Percentiles rank a stretch among this genome's conserved stretches.
Conservation (phyloP, 768 basidiomycete species). For the Amyloporia xantha region DNA sequence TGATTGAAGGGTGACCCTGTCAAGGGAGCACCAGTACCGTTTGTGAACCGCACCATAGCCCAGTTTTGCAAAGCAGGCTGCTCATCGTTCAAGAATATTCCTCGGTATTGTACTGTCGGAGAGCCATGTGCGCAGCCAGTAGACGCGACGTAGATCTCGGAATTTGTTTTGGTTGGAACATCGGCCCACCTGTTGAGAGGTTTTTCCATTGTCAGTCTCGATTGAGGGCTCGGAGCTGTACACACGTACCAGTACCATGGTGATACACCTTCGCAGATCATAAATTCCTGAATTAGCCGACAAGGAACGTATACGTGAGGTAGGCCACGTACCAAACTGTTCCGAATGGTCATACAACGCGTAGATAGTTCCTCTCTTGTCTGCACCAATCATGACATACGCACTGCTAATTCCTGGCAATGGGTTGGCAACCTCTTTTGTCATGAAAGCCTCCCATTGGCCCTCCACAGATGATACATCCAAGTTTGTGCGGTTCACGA, state of each 20-base stretch:
- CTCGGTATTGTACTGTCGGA: slow-evolving; percentile 66
- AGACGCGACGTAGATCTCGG: slow-evolving; percentile 39
- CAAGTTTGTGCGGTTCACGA: slow-evolving; percentile 46
- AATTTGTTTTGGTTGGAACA: slow-evolving; percentile 50
- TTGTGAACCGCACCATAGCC: slow-evolving; percentile 64
- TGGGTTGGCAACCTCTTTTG: slow-evolving; percentile 46
- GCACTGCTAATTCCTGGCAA: slow-evolving; percentile 51
- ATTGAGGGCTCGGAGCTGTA: not conserved
- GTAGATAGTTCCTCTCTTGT: slow-evolving; percentile 64
- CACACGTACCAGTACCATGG: slow-evolving; percentile 58
- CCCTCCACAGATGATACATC: slow-evolving; percentile 54
- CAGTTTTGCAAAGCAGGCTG: slow-evolving; percentile 66
- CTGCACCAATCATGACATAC: slow-evolving; percentile 63
- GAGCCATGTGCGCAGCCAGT: slow-evolving; percentile 43
- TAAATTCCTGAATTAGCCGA: no score
- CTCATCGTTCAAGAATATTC: slow-evolving; percentile 73
- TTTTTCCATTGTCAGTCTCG: no score
- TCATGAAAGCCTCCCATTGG: slow-evolving; percentile 60
- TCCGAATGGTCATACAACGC: slow-evolving; percentile 64
- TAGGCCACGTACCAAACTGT: slow-evolving; percentile 45
- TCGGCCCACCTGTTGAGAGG: slow-evolving; percentile 67
- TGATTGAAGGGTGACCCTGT: slow-evolving; percentile 57
- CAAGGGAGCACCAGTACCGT: slow-evolving; percentile 44
- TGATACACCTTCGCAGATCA: slow-evolving; percentile 60
- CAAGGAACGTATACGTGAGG: no score